Evolutionary conservation across 2,329 filamentous ascomycete species (phyloP).

Genomic region (Thielaviopsis punctulata): DNA sequence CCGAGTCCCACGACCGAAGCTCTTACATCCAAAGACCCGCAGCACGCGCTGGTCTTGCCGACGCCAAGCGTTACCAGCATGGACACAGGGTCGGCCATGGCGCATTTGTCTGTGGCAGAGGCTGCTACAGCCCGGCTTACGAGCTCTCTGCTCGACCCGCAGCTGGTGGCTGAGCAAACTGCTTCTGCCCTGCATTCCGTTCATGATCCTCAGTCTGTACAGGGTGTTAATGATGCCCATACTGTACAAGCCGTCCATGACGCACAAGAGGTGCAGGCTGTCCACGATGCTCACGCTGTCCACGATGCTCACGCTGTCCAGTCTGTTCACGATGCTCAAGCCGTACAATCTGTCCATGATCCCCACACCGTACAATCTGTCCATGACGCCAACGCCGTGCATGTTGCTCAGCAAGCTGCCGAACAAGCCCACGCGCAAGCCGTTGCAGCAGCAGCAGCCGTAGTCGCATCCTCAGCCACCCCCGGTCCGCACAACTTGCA

Average conservation of each 20-base stretch:
- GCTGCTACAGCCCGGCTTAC: conserved; percentile 39
- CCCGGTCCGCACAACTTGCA: conserved; percentile 14
- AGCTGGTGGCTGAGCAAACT: conserved; percentile 18
- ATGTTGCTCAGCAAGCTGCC: neutral
- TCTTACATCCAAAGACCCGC: neutral
- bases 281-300: neutral
- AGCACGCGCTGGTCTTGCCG: conserved; percentile 2
- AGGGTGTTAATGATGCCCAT: neutral
- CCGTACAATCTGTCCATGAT: neutral
- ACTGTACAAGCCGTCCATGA: neutral
- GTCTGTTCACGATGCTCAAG: neutral
- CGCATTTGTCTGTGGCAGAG: conserved; percentile 26
- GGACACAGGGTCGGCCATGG: neutral
- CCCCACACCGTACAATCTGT: neutral
- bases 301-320: neutral
- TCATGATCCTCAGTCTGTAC: neutral
- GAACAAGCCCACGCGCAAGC: conserved; percentile 14
- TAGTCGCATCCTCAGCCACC: conserved; percentile 16
- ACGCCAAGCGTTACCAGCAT: neutral
- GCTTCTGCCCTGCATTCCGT: neutral
- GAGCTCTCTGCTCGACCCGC: conserved; percentile 36
- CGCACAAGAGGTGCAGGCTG: neutral
- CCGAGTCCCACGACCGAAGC: neutral
- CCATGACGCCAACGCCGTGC: too few species aligned
- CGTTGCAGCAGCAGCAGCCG: conserved; percentile 17